phyloP scores from a whole-genome alignment of 2,329 filamentous ascomycete genomes.

The Chrysosporium keratinophilum region DNA sequence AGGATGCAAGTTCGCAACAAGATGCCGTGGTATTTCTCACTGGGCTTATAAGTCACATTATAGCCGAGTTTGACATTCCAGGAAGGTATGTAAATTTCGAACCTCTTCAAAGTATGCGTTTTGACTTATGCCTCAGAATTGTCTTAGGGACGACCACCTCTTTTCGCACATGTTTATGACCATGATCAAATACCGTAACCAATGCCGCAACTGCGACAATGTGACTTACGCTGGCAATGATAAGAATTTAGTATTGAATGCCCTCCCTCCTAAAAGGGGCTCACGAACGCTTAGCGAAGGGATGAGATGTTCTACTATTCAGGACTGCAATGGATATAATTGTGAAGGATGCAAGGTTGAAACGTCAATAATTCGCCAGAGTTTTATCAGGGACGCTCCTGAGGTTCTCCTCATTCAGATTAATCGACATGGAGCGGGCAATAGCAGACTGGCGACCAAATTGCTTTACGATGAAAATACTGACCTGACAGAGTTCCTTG shows the following conservation, averaged over 20 bases:
- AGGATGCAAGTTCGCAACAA: slow-evolving; percentile 5
- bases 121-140: background rate
- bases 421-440: slow-evolving; percentile 4
- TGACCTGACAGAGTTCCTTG: slow-evolving; percentile 12
- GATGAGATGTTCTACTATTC: background rate
- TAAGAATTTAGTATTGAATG: background rate
- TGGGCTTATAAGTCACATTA: slow-evolving; percentile 2
- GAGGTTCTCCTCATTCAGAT: slow-evolving; percentile 16
- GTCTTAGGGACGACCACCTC: background rate
- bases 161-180: slow-evolving; percentile 13
- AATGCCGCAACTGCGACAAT: slow-evolving; percentile 9
- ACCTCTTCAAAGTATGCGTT: background rate
- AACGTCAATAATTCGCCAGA: background rate
- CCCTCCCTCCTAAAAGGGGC: background rate
- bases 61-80: background rate
- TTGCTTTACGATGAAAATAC: slow-evolving; percentile 12
- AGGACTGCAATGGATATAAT: background rate
- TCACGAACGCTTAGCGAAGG: background rate
- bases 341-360: slow-evolving; percentile 4
- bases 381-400: slow-evolving; percentile 13
- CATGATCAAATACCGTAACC: slow-evolving; percentile 1
- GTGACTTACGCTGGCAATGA: background rate
- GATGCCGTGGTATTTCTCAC: slow-evolving; percentile 13
- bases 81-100: background rate
- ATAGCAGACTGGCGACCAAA: background rate